Evolutionary conservation across 805 yeast genomes (phyloP).

Genomic region (Barnettozyma botsteinii): DNA sequence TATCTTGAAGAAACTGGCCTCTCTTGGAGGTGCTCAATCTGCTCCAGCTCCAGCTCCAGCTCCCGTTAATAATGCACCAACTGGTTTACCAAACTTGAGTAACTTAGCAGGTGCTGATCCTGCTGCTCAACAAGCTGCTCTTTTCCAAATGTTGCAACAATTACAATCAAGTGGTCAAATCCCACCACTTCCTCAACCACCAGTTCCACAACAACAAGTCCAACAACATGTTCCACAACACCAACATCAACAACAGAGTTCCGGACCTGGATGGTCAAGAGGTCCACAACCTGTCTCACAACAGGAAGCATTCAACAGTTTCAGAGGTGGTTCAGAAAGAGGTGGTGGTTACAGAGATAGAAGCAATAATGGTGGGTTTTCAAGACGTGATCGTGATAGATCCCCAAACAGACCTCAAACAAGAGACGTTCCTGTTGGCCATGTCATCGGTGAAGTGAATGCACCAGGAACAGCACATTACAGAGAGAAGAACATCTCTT

Average conservation of each 20-base stretch:
- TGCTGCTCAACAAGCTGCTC: conserved; percentile 35
- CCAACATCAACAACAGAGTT: conserved; percentile 7
- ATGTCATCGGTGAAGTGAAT: conserved; percentile 54
- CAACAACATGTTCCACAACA: conserved; percentile 17
- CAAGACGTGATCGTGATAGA: conserved; percentile 25
- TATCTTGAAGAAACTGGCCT: conserved; percentile 64
- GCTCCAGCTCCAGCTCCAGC: conserved; percentile 7
- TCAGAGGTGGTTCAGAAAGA: conserved; percentile 10
- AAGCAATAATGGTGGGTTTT: conserved; percentile 10
- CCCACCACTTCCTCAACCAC: conserved; percentile 20
- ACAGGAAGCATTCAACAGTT: conserved; percentile 23
- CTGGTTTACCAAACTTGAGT: conserved; percentile 14
- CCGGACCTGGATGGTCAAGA: conserved; percentile 11
- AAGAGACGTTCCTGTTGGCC: conserved; percentile 24
- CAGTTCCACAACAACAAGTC: conserved; percentile 9
- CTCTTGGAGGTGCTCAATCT: conserved; percentile 29
- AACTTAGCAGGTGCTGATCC: conserved; percentile 21
- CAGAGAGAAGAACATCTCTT: conserved; percentile 67
- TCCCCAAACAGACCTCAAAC: conserved; percentile 26
- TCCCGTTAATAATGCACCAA: too few species aligned
- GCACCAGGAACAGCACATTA: conserved; percentile 67
- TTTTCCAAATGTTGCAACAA: conserved; percentile 34
- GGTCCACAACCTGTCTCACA: conserved; percentile 16
- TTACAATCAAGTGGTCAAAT: conserved; percentile 28
- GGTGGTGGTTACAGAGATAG: conserved; percentile 18